Conservation (phyloP, 805 yeast genomes). For the Wickerhamomyces canadensis region DNA sequence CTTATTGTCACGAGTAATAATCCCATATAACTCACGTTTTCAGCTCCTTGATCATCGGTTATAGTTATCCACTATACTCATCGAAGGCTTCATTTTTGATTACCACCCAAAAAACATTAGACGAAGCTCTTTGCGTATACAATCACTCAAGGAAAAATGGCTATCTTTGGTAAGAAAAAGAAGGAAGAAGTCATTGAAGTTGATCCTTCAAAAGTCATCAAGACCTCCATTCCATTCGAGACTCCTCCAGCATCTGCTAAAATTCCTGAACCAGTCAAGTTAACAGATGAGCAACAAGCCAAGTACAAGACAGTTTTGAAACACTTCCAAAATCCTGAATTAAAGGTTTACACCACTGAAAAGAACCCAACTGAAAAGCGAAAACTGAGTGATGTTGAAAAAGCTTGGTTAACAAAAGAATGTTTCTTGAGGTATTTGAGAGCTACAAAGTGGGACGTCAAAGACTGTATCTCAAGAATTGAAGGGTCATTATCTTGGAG, state of each 20-base stretch:
- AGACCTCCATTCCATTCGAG: slow-evolving; percentile 46
- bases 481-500: slow-evolving; percentile 86
- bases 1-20: too few species aligned
- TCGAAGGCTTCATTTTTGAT: too few species aligned
- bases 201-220: slow-evolving; percentile 25
- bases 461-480: slow-evolving; percentile 68
- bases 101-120: too few species aligned
- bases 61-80: too few species aligned
- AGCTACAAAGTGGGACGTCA: slow-evolving; percentile 85
- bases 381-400: slow-evolving; percentile 56
- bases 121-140: background rate
- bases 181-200: slow-evolving; percentile 17
- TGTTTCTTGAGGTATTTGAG: slow-evolving; percentile 85
- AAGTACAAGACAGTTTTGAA: slow-evolving; percentile 59
- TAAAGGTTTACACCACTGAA: slow-evolving; percentile 30
- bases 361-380: slow-evolving; percentile 29
- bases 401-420: slow-evolving; percentile 90
- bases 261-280: slow-evolving; percentile 42
- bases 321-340: slow-evolving; percentile 46
- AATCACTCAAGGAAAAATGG: slow-evolving; percentile 15
- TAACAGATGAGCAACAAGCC: slow-evolving; percentile 48
- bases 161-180: slow-evolving; percentile 23
- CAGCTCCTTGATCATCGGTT: too few species aligned
- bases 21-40: too few species aligned
- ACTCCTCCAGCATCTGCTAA: slow-evolving; percentile 42